Evolutionary conservation across 2,329 filamentous ascomycete genomes (phyloP).

Genomic region (Ramularia endophylla): DNA sequence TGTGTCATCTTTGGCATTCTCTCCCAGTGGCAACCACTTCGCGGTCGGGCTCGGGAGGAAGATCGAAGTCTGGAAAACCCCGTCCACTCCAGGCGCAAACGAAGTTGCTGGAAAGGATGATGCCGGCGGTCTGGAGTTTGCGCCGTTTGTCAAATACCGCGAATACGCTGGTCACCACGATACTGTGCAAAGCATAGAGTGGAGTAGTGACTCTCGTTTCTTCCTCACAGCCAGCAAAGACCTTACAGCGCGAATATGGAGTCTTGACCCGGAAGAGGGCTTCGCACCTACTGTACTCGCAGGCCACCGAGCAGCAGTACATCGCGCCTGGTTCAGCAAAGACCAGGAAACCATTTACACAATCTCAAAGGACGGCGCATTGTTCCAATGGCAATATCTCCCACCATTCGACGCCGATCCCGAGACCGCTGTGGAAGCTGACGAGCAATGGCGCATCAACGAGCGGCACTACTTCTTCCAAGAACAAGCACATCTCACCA

Average conservation of each 20-base stretch:
- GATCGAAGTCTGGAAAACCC: conserved; percentile 94
- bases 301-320: conserved; percentile 82
- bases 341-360: conserved; percentile 96
- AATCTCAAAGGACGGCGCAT: conserved; percentile 91
- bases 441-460: conserved; percentile 86
- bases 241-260: conserved; percentile 92
- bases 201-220: conserved; percentile 95
- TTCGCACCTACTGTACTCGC: conserved; percentile 86
- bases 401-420: conserved; percentile 46
- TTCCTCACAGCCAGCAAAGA: conserved; percentile 91
- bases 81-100: conserved; percentile 60
- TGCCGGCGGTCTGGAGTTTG: conserved; percentile 83
- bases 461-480: conserved; percentile 93
- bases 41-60: conserved; percentile 80
- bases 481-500: conserved; percentile 76
- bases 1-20: conserved; percentile 80
- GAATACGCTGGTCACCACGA: conserved; percentile 88
- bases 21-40: conserved; percentile 85
- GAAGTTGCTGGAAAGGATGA: conserved; percentile 53
- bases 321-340: conserved; percentile 94
- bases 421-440: conserved; percentile 52
- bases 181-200: conserved; percentile 76
- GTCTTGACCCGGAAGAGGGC: conserved; percentile 75
- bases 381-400: conserved; percentile 89
- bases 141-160: conserved; percentile 84